phyloP scores from a whole-genome alignment of 2,329 filamentous ascomycete genomes.

The Tympanopsis confertula region DNA sequence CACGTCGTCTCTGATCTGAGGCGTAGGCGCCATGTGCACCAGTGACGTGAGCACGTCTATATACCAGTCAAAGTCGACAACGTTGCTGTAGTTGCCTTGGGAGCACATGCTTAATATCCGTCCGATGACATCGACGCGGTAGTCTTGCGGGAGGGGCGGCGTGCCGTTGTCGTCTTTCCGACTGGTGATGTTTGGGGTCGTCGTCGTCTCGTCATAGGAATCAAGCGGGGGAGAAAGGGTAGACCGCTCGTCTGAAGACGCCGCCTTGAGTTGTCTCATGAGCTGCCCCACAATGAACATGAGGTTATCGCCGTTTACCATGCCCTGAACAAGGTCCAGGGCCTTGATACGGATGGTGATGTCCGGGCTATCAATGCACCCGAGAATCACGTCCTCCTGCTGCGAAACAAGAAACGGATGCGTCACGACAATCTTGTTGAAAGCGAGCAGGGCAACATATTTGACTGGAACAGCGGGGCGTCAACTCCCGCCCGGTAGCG shows the following conservation, averaged over 20 bases:
- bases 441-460: conserved; percentile 89
- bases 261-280: conserved; percentile 71
- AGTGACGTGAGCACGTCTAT: conserved; percentile 81
- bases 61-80: conserved; percentile 95
- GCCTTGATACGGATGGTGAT: conserved; percentile 92
- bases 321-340: conserved; percentile 79
- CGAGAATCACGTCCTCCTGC: conserved; percentile 91
- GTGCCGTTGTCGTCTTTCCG: conserved; percentile 17
- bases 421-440: conserved; percentile 85
- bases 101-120: conserved; percentile 84
- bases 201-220: conserved; percentile 17
- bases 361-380: conserved; percentile 90
- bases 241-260: conserved; percentile 33
- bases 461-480: conserved; percentile 49
- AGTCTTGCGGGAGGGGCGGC: conserved; percentile 70
- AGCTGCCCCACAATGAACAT: conserved; percentile 74
- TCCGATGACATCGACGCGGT: conserved; percentile 69
- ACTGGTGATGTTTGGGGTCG: background rate
- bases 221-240: conserved; percentile 16
- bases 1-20: conserved; percentile 23
- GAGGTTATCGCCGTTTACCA: conserved; percentile 83
- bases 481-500: too few species aligned
- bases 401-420: conserved; percentile 80
- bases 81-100: conserved; percentile 72
- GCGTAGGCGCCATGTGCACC: conserved; percentile 55